Evolutionary conservation across 2,329 filamentous ascomycete species (phyloP).

Genomic region (Zasmidium angulare): DNA sequence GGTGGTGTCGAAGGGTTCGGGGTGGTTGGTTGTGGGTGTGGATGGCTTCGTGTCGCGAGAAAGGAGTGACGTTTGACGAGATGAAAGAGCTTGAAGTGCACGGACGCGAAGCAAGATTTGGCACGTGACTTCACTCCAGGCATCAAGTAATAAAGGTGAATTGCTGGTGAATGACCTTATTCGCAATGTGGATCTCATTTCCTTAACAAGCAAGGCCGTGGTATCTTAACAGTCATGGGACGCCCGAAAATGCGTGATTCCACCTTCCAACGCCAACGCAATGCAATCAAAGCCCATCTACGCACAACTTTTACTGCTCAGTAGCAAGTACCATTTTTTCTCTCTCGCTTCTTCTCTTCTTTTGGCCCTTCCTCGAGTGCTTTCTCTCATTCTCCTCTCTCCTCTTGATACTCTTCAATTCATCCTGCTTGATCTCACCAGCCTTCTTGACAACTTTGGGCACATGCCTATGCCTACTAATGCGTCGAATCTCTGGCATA

Average conservation of each 20-base stretch:
- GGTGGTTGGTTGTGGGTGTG: background rate
- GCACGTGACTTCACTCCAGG: background rate
- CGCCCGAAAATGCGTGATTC: slow-evolving; percentile 1
- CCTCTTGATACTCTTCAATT: slow-evolving; percentile 82
- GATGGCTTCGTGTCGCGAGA: background rate
- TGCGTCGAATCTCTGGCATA: slow-evolving; percentile 93
- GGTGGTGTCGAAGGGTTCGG: slow-evolving; percentile 2
- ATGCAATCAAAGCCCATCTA: slow-evolving; percentile 4
- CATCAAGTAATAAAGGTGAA: background rate
- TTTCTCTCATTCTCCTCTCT: slow-evolving; percentile 92
- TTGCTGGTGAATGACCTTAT: too few relatives aligned
- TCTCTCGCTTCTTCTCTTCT: slow-evolving; percentile 72
- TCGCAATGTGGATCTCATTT: too few relatives aligned
- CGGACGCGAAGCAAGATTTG: background rate
- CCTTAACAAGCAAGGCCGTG: background rate
- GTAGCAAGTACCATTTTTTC: slow-evolving; percentile 86
- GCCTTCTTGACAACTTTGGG: slow-evolving; percentile 96
- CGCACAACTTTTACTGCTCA: slow-evolving; percentile 49
- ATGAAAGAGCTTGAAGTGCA: background rate
- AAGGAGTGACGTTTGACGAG: background rate
- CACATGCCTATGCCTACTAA: slow-evolving; percentile 85
- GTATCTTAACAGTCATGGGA: background rate
- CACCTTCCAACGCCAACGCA: slow-evolving; percentile 14
- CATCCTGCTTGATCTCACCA: slow-evolving; percentile 87
- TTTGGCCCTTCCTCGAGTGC: slow-evolving; percentile 80